phyloP scores from a whole-genome alignment of 2,329 filamentous ascomycete genomes.

The Epichloe amarillans region DNA sequence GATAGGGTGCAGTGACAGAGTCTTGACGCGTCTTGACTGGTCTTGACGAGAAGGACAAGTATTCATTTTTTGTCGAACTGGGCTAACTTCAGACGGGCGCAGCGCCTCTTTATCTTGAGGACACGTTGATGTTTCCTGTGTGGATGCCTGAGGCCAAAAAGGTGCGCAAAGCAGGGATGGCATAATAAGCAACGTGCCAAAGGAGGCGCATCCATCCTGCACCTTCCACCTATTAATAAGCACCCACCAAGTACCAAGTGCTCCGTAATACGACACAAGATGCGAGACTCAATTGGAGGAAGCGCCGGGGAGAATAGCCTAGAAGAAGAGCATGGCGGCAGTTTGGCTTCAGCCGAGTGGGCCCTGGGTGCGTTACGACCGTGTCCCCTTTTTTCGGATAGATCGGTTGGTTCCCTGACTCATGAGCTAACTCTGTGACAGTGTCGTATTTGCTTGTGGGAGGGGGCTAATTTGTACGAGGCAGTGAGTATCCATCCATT shows the following conservation, averaged over 20 bases:
- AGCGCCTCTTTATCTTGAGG: slow-evolving; percentile 13
- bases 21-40: too few species aligned
- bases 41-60: slow-evolving; percentile 8
- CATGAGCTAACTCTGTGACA: too few species aligned
- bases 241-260: background rate
- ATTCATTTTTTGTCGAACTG: background rate
- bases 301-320: background rate
- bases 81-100: background rate
- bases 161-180: slow-evolving; percentile 6
- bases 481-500: background rate
- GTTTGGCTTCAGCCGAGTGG: background rate
- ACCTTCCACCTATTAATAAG: background rate
- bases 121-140: slow-evolving; percentile 16
- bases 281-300: background rate
- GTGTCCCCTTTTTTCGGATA: too few species aligned
- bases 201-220: background rate
- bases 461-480: background rate
- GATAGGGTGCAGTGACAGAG: background rate
- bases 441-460: background rate
- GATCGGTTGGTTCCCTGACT: too few species aligned
- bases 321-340: background rate
- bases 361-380: background rate
- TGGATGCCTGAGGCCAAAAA: slow-evolving; percentile 18
- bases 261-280: background rate
- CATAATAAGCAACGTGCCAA: background rate